Evolutionary conservation across 805 yeast species (phyloP), one percentile per base, ranked within the genome.

Genomic region (Zygosaccharomyces bailii): DNA sequence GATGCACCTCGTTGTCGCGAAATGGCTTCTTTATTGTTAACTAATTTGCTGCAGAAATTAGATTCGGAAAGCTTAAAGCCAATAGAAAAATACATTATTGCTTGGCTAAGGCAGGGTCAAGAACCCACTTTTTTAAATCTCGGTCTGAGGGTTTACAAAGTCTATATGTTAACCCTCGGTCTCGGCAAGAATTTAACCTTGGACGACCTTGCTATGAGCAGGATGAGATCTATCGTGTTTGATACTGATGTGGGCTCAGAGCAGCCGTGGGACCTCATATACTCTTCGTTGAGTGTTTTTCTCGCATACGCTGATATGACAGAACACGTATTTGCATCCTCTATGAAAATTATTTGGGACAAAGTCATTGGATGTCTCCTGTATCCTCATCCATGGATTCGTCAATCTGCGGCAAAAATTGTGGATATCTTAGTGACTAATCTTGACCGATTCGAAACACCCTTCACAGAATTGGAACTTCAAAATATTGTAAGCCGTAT

Each of bases 311-410:
- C 70, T 23, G 70, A 71, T 38, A 63, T 68, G 18, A 55, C 65
- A 25, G 71, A 69, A 31, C 44, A 49, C 0, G 52, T 56, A 4
- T 69, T 69, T 37, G 43, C 48, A 3, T 30, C 40, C 1, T 56
- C 53, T 2, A 71, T 68, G 54, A 70, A 65, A 36, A 14, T 19
- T 0, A 54, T 75, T 6, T 85, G 91, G 89, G 53, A 61, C 2
- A 60, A 65, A 13, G 64, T 84, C 2, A 69, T 78, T 18, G 74
- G 73, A 2, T 65, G 80, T 21, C 70, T 89, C 43, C 68, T 90
- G 41, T 90, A 78, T 60, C 97, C 97, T 2, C 97, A 90, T 64
- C 74, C 93, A 1, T 90, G 98, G 98, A 84, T 90, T 5, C 78
- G 97, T 55, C 70, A 84, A 46, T 67, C 75, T 4, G 70, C 95